Evolutionary conservation across 1,284 basidiomycete genomes (phyloP).

Genomic region (Bjerkandera adusta): DNA sequence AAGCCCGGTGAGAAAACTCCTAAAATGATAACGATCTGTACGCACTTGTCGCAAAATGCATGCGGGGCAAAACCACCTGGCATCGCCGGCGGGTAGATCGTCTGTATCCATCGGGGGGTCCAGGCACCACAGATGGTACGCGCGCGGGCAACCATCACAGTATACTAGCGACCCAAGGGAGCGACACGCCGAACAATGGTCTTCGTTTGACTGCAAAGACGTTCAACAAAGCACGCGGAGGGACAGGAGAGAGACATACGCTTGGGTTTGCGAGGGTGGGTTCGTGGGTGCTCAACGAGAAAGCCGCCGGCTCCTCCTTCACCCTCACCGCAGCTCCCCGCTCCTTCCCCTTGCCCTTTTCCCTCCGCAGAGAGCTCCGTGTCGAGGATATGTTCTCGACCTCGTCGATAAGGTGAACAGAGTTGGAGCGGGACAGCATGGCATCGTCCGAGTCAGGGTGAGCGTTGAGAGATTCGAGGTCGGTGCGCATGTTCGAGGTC

Average conservation of each 20-base stretch:
- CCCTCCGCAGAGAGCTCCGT: conserved; percentile 24
- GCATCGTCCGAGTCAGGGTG: conserved; percentile 47
- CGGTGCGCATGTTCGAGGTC: conserved; percentile 37
- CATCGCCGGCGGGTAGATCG: conserved; percentile 82
- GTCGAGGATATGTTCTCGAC: conserved; percentile 32
- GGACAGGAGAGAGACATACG: conserved; percentile 9
- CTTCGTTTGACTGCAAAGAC: conserved; percentile 75
- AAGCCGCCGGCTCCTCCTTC: conserved; percentile 65
- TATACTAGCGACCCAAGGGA: conserved; percentile 83
- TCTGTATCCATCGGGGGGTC: conserved; percentile 91
- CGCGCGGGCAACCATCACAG: conserved; percentile 95
- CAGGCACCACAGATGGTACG: conserved; percentile 96
- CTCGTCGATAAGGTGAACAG: conserved; percentile 40
- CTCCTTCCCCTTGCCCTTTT: conserved; percentile 66
- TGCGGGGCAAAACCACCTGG: conserved; percentile 88
- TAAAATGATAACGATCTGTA: conserved; percentile 11
- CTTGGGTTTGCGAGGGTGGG: conserved; percentile 26
- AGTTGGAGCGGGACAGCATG: conserved; percentile 58
- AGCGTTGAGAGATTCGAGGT: conserved; percentile 40
- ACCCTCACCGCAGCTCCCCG: conserved; percentile 53
- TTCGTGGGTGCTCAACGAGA: conserved; percentile 26
- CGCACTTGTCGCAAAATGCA: conserved; percentile 70
- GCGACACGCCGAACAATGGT: conserved; percentile 91
- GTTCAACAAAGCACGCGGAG: conserved; percentile 20
- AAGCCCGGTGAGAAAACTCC: conserved; percentile 8